Conservation (phyloP, 2,329 filamentous ascomycete species). For the Pseudogymnoascus verrucosus region DNA sequence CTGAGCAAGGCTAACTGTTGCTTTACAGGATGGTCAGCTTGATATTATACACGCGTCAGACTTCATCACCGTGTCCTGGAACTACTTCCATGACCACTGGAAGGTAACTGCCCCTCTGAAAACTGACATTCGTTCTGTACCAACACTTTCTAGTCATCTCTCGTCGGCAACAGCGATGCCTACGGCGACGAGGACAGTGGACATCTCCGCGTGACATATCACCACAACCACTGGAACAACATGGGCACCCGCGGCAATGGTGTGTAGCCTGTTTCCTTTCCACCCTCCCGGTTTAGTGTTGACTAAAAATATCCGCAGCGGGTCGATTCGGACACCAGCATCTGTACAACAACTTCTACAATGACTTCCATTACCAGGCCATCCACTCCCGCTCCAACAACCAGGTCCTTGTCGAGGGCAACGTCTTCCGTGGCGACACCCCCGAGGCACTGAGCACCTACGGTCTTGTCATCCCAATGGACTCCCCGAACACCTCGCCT, state of each 20-base stretch:
- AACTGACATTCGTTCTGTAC: background rate
- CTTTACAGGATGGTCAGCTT: constrained; percentile 34
- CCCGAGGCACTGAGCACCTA: constrained; percentile 44
- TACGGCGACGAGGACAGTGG: constrained; percentile 23
- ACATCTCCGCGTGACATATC: constrained; percentile 22
- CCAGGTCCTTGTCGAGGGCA: constrained; percentile 42
- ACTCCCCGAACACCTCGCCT: constrained; percentile 44
- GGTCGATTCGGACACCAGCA: constrained; percentile 43
- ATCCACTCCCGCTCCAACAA: constrained; percentile 42
- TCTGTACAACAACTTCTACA: constrained; percentile 42
- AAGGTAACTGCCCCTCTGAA: constrained; percentile 14
- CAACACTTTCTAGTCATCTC: constrained; percentile 14
- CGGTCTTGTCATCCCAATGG: constrained; percentile 46
- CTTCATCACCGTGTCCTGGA: constrained; percentile 36
- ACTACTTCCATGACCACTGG: constrained; percentile 36
- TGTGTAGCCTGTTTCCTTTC: constrained; percentile 39
- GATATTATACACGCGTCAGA: constrained; percentile 39
- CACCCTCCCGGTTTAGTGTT: constrained; percentile 39
- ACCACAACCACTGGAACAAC: constrained; percentile 23
- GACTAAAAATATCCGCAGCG: constrained; percentile 39
- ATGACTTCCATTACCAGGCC: constrained; percentile 39
- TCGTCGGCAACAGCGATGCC: constrained; percentile 25
- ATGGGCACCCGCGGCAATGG: constrained; percentile 19
- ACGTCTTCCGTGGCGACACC: constrained; percentile 40
- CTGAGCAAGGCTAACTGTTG: constrained; percentile 13